phyloP scores from a whole-genome alignment of 208 protist species.

The Trypanosoma brucei region DNA sequence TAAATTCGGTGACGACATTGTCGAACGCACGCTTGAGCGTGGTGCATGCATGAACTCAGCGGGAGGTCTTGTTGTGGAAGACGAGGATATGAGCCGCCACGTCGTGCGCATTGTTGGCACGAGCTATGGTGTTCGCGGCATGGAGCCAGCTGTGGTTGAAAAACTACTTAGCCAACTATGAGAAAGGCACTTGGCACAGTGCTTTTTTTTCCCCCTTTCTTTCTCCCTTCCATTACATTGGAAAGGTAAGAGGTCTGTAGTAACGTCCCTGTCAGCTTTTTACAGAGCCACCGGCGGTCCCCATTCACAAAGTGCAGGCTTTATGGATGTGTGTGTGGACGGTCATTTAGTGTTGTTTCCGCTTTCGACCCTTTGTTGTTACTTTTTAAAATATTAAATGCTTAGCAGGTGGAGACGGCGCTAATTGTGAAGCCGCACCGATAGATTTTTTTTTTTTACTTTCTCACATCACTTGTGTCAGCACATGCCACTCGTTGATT shows the following conservation, averaged over 20 bases:
- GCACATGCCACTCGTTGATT: too few species aligned
- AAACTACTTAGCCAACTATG: conserved; percentile 8
- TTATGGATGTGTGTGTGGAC: too few species aligned
- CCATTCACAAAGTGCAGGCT: too few species aligned
- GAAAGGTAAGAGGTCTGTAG: neutral
- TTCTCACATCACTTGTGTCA: neutral
- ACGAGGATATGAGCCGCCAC: conserved; percentile 48
- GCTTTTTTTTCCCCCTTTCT: neutral
- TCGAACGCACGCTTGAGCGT: conserved; percentile 51
- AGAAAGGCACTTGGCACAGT: neutral
- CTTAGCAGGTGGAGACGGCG: neutral
- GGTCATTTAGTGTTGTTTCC: too few species aligned
- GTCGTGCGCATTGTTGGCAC: conserved; percentile 23
- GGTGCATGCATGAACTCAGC: conserved; percentile 46
- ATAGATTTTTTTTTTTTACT: neutral
- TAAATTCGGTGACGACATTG: conserved; percentile 32
- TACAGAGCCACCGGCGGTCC: too few species aligned
- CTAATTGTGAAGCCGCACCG: neutral
- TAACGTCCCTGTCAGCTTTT: too few species aligned
- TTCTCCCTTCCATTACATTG: neutral
- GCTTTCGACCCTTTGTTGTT: neutral
- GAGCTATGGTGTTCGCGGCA: conserved; percentile 21
- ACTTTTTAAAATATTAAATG: neutral
- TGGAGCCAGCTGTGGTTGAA: conserved; percentile 15
- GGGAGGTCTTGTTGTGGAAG: conserved; percentile 76